Evolutionary conservation across 768 basidiomycete species (phyloP), one percentile per base, ranked within the genome.

Genomic region (Postia placenta): DNA sequence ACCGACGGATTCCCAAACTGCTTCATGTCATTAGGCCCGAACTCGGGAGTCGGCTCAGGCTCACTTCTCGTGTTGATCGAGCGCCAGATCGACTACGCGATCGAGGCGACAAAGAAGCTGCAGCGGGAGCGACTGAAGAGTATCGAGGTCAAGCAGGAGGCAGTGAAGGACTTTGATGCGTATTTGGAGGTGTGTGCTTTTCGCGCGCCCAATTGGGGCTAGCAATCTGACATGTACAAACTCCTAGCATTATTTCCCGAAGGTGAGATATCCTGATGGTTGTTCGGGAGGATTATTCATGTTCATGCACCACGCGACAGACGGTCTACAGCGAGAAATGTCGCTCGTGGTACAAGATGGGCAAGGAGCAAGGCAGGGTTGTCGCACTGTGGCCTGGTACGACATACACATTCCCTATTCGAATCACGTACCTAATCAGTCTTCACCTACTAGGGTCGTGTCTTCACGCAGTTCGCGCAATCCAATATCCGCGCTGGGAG

Each of bases 1-100:
- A 72, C 79, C 17, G 77, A 82, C 41, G 80, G 77, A 6, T 84
- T 85, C 64, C 84, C 85, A n/a, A 85, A 83, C 63, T 78, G 74
- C 74, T 84, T 84, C 68, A 68, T 74, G 47, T 58, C 67, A 17
- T 56, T 77, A 9, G 82, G 83, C 0, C 82, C 83, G 2, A 83
- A 81, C 58, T 69, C 78, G 0, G 71, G 56, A 6, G 72, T 82
- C 14, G 79, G 78, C 2, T 68, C 75, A 0, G 80, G 81, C 0
- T 77, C 76, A 14, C 61, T 85, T n/a, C 58, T 83, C 2, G 61
- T 78, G 19, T 33, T 84, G 0, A 68, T 80, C 28, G 81, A 85
- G 61, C 64, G 70, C 11, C 73, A 81, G 54, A 72, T 80, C 5
- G 76, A 78, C 25, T 85, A 83, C 56, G 74, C 74, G 0, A 74